Conservation (phyloP, 163 green algal species). For the Scenedesmus sp. region DNA sequence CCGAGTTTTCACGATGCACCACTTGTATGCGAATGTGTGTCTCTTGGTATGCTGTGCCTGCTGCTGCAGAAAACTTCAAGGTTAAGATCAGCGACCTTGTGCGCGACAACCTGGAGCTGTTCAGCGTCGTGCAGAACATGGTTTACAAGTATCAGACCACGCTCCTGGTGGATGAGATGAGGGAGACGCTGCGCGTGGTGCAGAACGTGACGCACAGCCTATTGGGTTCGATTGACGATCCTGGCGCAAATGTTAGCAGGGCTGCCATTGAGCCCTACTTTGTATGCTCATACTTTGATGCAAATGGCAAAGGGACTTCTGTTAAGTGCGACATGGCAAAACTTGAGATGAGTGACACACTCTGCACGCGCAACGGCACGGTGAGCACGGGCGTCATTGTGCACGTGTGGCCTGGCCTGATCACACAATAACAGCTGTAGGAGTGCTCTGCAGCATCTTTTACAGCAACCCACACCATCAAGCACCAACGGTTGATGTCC, state of each 20-base stretch:
- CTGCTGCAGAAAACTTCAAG: not conserved
- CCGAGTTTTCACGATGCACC: no score
- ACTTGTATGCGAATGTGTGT: no score
- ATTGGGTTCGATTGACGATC: not conserved
- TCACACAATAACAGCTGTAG: not conserved
- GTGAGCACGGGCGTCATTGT: not conserved
- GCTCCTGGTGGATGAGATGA: not conserved
- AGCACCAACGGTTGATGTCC: no score
- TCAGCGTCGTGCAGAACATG: not conserved
- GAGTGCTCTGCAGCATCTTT: no score
- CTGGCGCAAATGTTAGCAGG: no score
- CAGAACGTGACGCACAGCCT: not conserved
- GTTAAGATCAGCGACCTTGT: not conserved
- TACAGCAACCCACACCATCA: no score
- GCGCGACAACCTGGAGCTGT: not conserved
- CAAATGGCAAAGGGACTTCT: not conserved
- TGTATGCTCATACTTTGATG: not conserved
- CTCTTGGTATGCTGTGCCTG: not conserved
- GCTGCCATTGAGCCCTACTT: not conserved
- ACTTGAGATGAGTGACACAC: not conserved
- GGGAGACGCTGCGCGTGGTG: not conserved
- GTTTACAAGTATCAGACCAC: not conserved
- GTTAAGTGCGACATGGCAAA: not conserved
- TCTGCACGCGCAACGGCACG: not conserved
- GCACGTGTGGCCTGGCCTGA: no score